Base-by-base conservation (phyloP, 176 grass and related monocot species). In the Phoenix roebelenii region DNA sequence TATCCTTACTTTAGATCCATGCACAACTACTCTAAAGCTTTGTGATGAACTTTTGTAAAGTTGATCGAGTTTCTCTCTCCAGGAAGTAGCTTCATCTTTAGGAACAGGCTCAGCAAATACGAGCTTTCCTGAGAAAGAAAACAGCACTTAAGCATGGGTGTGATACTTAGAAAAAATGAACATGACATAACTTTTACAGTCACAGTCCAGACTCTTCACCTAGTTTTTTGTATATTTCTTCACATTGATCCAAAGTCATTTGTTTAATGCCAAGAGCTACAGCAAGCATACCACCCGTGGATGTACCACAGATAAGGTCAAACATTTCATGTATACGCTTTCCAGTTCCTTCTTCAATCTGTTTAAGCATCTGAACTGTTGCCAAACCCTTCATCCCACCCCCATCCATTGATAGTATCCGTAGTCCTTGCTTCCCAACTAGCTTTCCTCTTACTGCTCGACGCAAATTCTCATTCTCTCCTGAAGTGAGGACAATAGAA, bases 351-450 rank as follows among this genome's bases (percentile, higher is more conserved):
- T 91, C 70, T 69, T 97, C 92, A 66, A 97, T 91, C 71, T 97
- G 87, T 69, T 91, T 97, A 77, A 97, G 87, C 49, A 97, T 97
- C 74, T 97, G 87, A 30, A 97, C 92, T 71, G 92, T 97, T 50
- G 87, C 92, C 82, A 97, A 81, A 60, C 92, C 92, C 63, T 97
- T 97, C 92, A 97, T 97, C 59, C 92, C 92, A 70, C 92, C 92
- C 75, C 92, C 92, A 61, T 97, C 92, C 92, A 97, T 97, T 51
- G 92, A 86, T 50, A 97, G 72, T 79, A 97, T 97, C 22, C 84
- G 83, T 25, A 97, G 48, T 67, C 92, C 92, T 72, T 91, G 85
- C 81, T 85, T 97, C 44, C 86, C 83, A 77, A 88, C 65, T 23
- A 80, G 84, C 53, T 66, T 91, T 69, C 87, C 83, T 84, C 59